A percentile compares a stretch with the other conserved stretches of the same genome.
Conservation (phyloP, 345 rosid genomes). For the Toxicodendron radicans region DNA sequence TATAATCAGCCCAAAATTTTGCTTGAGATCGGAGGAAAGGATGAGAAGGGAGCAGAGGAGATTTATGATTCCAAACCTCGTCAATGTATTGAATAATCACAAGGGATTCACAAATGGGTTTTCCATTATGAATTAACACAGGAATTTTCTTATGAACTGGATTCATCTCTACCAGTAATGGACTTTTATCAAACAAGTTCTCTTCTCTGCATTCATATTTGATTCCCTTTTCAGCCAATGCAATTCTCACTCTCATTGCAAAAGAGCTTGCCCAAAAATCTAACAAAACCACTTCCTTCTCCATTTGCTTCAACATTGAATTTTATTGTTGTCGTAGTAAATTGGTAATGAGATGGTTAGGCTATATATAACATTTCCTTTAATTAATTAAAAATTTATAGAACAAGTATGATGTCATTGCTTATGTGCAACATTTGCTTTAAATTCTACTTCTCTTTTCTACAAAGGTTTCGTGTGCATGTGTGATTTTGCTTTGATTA, state of each 20-base stretch:
- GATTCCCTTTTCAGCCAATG: conserved; percentile 18
- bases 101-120: conserved; percentile 6
- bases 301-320: too few species aligned
- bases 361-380: too few species aligned
- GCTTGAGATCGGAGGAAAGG: conserved; percentile 16
- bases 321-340: too few species aligned
- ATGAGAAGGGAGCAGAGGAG: conserved; percentile 14
- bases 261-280: conserved; percentile 12
- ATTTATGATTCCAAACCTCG: conserved; percentile 9
- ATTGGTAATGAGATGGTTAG: too few species aligned
- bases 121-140: conserved; percentile 2
- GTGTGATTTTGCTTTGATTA: too few species aligned
- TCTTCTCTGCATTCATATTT: conserved; percentile 4
- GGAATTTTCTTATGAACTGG: conserved; percentile 14
- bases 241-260: conserved; percentile 20
- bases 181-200: conserved; percentile 14
- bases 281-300: conserved; percentile 1
- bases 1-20: conserved; percentile 17
- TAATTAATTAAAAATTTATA: too few species aligned
- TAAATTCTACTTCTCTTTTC: too few species aligned
- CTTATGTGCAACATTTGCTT: too few species aligned
- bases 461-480: too few species aligned
- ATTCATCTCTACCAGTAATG: conserved; percentile 7
- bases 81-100: conserved; percentile 20
- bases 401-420: too few species aligned